Evolutionary conservation across 371 early-diverging fungal species (phyloP), one percentile per base, ranked within the genome.

Genomic region (Mucor sp.): DNA sequence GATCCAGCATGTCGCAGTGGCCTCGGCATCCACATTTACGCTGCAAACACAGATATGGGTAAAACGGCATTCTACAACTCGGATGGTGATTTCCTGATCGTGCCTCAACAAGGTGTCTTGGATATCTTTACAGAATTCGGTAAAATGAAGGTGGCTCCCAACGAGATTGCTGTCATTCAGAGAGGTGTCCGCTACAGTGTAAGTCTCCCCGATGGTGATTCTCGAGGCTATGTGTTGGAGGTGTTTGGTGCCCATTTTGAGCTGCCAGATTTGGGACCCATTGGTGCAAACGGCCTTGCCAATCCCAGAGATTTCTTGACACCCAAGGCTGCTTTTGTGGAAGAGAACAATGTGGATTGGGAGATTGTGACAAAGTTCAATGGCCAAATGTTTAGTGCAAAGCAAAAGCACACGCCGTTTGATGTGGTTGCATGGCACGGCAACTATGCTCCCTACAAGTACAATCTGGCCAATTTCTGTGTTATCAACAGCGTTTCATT

Each of bases 361-460:
- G 70, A 79, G 1, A 89, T 97, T 25, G 65, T 93, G 41, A 89
- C 87, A 70, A 98, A 97, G 81, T 97, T 88, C 78, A 91, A 91
- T 23, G 94, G 95, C 28, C 78, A 87, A 62, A 72, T 95, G 32
- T 96, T 94, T 77, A 63, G 68, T 15, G 89, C 92, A 12, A 67
- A 80, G 56, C 95, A 94, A 82, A 68, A 83, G 37, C 96, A 97
- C 75, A 91, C 93, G 17, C 96, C 97, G 1, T 98, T 94, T 71
- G 95, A 97, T 77, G 97, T 97, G 0, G 98, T 97, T 32, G 97
- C 97, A 6, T 98, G 99, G 97, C 97, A 97, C 75, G 98, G 99
- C 44, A 97, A 97, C 85, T 97, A 97, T 77, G 94, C 90, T 4
- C 99, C 99, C 1, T 98, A 87, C 87, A 97, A 97, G 81, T 97